Evolutionary conservation across 75 land plant species (phyloP).

Genomic region (Chamaecyparis obtusa): DNA sequence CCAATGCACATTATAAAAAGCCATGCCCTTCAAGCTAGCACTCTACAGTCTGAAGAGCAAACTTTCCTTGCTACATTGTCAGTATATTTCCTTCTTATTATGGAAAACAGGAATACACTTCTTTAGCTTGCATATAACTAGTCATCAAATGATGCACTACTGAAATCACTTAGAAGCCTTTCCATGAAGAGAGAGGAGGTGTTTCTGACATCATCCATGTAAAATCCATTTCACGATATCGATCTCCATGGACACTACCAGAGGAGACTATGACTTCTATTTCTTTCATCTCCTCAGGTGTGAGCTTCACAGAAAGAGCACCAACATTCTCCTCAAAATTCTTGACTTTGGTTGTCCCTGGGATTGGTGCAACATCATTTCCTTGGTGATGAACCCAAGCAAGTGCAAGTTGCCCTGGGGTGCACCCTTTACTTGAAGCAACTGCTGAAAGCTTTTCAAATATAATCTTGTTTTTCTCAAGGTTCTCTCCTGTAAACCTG

Average conservation of each 20-base stretch:
- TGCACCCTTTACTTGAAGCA: slow-evolving; percentile 39
- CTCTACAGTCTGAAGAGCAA: too few species aligned
- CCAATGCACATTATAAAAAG: too few species aligned
- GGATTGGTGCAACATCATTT: too few species aligned
- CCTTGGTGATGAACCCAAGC: too few species aligned
- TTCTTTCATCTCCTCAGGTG: too few species aligned
- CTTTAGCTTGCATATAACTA: neutral
- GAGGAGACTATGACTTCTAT: slow-evolving; percentile 22
- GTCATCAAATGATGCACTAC: neutral
- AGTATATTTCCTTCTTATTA: too few species aligned
- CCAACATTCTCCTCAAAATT: too few species aligned
- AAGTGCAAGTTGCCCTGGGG: slow-evolving; percentile 47
- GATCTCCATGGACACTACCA: slow-evolving; percentile 44
- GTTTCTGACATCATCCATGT: slow-evolving; percentile 19
- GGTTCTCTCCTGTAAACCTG: slow-evolving; percentile 43
- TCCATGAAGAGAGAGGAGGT: slow-evolving; percentile 23
- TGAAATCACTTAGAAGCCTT: neutral
- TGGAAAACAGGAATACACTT: neutral
- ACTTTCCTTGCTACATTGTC: too few species aligned
- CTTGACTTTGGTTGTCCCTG: too few species aligned
- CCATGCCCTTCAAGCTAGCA: too few species aligned
- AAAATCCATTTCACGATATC: slow-evolving; percentile 14
- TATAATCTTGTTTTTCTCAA: slow-evolving; percentile 42
- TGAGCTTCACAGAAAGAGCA: too few species aligned
- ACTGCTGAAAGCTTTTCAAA: slow-evolving; percentile 36